Evolutionary conservation across 495 filamentous ascomycete genomes (phyloP).

Genomic region (Cetradonia linearis): DNA sequence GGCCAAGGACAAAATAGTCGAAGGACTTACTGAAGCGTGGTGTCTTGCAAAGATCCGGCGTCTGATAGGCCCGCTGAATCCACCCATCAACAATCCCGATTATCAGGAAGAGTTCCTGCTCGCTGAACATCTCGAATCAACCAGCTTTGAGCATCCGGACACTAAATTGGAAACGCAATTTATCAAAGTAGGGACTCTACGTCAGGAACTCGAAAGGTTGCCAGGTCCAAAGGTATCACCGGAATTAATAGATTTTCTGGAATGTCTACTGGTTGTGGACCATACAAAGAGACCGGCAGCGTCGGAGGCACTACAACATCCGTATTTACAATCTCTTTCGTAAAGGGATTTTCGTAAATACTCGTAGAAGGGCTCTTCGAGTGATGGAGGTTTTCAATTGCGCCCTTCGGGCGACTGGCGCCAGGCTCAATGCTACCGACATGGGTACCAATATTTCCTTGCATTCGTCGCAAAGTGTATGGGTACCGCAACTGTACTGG

Average conservation of each 20-base stretch:
- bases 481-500: no score
- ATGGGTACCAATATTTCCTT: no score
- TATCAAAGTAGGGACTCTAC: slow-evolving; percentile 13
- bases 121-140: not conserved
- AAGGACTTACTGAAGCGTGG: slow-evolving; percentile 23
- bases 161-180: slow-evolving; percentile 13
- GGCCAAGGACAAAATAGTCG: slow-evolving; percentile 20
- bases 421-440: no score
- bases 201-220: slow-evolving; percentile 21
- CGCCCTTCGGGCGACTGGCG: no score
- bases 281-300: slow-evolving; percentile 22
- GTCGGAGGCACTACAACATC: slow-evolving; percentile 22
- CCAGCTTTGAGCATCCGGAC: not conserved
- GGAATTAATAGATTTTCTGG: slow-evolving; percentile 16
- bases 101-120: slow-evolving; percentile 20
- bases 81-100: slow-evolving; percentile 7
- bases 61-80: slow-evolving; percentile 21
- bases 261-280: slow-evolving; percentile 21
- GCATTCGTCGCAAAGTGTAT: no score
- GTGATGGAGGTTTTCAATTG: no score
- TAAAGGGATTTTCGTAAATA: no score
- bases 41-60: slow-evolving; percentile 24
- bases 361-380: no score
- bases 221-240: slow-evolving; percentile 11
- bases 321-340: no score